Conservation (phyloP, 2,329 filamentous ascomycete species). For the Aspergillus piperis region DNA sequence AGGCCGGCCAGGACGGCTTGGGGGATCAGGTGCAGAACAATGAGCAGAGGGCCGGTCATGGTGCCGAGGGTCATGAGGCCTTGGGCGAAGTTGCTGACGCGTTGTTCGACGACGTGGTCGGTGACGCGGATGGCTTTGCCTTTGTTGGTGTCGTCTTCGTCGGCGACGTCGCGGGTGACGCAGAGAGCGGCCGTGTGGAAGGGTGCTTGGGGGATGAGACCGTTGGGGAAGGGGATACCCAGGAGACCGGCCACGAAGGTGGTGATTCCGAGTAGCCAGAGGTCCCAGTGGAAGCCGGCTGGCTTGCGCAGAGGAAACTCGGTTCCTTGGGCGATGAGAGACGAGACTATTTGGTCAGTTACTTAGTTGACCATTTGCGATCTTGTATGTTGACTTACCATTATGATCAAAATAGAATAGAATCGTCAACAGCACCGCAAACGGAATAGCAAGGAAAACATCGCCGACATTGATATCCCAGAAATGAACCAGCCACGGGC, state of each 20-base stretch:
- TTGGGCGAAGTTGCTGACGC: constrained; percentile 75
- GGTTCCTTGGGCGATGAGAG: constrained; percentile 78
- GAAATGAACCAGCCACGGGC: constrained; percentile 77
- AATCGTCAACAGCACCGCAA: constrained; percentile 78
- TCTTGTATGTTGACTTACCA: constrained; percentile 50
- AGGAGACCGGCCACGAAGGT: constrained; percentile 74
- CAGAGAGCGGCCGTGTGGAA: constrained; percentile 80
- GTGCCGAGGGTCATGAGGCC: constrained; percentile 76
- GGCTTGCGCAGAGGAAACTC: constrained; percentile 80
- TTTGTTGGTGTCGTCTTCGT: constrained; percentile 60
- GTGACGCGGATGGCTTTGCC: constrained; percentile 65
- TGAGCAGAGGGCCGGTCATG: constrained; percentile 73
- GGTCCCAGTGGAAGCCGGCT: constrained; percentile 82
- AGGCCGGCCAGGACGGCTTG: constrained; percentile 77
- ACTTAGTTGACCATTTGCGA: background rate
- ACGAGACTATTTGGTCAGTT: constrained; percentile 61
- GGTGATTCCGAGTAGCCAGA: constrained; percentile 77
- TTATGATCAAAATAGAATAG: constrained; percentile 92
- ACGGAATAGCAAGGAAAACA: constrained; percentile 82
- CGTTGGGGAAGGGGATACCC: constrained; percentile 79
- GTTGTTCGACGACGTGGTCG: constrained; percentile 65
- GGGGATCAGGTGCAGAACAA: constrained; percentile 74
- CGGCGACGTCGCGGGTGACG: constrained; percentile 61
- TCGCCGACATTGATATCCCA: constrained; percentile 74
- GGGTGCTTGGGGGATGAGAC: constrained; percentile 78